These are phyloP conservation scores for Carallia pectinifolia DNA, from an alignment of 345 rosid species.

Conservation along the genomic window DNA sequence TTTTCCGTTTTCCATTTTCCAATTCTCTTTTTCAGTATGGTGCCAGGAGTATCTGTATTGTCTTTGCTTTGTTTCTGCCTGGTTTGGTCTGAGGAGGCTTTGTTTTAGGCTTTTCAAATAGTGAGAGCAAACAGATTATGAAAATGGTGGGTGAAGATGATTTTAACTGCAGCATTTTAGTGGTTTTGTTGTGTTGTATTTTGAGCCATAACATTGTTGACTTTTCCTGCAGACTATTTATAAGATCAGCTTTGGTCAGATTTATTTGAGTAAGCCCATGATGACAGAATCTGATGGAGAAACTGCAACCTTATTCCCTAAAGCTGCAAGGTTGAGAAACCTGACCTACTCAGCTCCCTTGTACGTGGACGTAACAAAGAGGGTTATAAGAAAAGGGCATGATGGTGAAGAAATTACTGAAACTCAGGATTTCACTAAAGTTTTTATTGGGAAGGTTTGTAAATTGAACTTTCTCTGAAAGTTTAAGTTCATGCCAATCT, in stretches of 20 bases:
- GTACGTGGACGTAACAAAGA: constrained; percentile 88
- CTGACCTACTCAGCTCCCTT: constrained; percentile 93
- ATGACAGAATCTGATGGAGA: constrained; percentile 99
- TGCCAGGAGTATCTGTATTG: no score
- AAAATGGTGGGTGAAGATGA: background rate
- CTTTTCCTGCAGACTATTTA: constrained; percentile 74
- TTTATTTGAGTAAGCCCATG: constrained; percentile 98
- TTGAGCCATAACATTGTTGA: constrained; percentile 15
- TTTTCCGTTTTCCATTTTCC: no score
- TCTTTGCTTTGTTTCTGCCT: no score
- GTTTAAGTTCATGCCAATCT: constrained; percentile 4
- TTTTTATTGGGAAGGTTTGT: constrained; percentile 88
- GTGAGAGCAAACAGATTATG: background rate
- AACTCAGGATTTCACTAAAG: constrained; percentile 88
- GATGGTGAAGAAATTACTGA: constrained; percentile 98
- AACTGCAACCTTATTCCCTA: constrained; percentile 92
- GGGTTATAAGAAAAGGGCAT: constrained; percentile 93
- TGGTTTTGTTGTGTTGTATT: background rate
- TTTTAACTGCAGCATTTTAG: background rate
- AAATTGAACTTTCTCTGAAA: constrained; percentile 7
- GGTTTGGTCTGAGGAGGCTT: no score
- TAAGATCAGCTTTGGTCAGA: constrained; percentile 93
- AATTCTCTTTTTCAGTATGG: no score
- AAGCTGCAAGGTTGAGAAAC: constrained; percentile 97
- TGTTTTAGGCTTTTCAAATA: no score